A percentile compares a stretch with the other conserved stretches of the same genome.
Conservation (phyloP, 2,329 filamentous ascomycete genomes). For the Bertia moriformis region DNA sequence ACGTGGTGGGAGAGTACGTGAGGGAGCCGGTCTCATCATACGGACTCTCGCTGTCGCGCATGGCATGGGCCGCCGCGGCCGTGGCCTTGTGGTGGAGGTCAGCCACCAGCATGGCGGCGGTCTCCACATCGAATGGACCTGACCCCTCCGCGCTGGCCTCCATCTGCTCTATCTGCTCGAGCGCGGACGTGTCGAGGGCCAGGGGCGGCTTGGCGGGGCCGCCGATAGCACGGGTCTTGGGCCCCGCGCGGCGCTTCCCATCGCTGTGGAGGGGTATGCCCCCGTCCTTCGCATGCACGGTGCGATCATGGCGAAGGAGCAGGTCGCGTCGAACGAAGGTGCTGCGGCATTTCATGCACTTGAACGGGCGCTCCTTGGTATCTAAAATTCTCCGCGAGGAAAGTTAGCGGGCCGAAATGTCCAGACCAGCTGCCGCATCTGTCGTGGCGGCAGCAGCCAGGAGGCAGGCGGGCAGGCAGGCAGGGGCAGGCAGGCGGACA, state of each 20-base stretch:
- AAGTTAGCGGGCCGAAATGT: slow-evolving; percentile 5
- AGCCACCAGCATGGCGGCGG: slow-evolving; percentile 95
- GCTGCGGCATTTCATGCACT: slow-evolving; percentile 94
- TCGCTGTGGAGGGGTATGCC: slow-evolving; percentile 88
- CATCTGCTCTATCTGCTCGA: slow-evolving; percentile 88
- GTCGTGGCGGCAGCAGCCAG: too few species aligned
- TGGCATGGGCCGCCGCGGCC: slow-evolving; percentile 48
- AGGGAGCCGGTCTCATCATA: slow-evolving; percentile 46
- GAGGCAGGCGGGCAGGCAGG: slow-evolving; percentile 5
- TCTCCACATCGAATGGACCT: slow-evolving; percentile 87
- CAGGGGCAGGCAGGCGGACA: slow-evolving; percentile 3
- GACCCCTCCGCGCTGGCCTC: slow-evolving; percentile 80
- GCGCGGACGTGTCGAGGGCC: slow-evolving; percentile 67
- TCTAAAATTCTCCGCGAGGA: too few species aligned
- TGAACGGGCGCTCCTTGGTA: slow-evolving; percentile 97
- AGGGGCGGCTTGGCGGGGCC: slow-evolving; percentile 64
- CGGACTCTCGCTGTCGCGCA: slow-evolving; percentile 38
- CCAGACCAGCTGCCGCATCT: slow-evolving; percentile 11
- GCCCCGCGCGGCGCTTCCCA: slow-evolving; percentile 67
- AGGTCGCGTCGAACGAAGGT: slow-evolving; percentile 96
- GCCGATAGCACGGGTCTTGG: slow-evolving; percentile 49
- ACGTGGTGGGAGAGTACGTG: slow-evolving; percentile 58
- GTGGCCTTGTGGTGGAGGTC: slow-evolving; percentile 94
- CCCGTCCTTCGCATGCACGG: slow-evolving; percentile 95
- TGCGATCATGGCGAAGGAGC: slow-evolving; percentile 89